Percentiles rank a stretch among this genome's conserved stretches.
phyloP scores from a whole-genome alignment of 306 rosid genomes.

The Quercus agrifolia region DNA sequence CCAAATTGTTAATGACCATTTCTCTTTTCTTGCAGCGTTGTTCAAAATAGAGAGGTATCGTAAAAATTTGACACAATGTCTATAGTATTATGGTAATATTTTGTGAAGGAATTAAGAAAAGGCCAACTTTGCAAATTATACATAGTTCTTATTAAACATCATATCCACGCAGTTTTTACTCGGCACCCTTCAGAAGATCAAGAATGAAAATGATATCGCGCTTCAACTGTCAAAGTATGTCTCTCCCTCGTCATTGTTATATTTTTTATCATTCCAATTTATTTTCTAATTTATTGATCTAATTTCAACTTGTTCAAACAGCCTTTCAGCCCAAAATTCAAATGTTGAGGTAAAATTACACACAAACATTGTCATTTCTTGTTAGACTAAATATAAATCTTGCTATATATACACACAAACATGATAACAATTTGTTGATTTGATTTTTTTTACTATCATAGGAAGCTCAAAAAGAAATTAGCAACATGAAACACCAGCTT shows the following conservation, averaged over 20 bases:
- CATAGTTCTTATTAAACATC: neutral
- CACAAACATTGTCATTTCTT: neutral
- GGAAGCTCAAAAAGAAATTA: constrained; percentile 72
- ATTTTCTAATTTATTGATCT: neutral
- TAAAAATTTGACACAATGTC: neutral
- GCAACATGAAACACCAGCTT: constrained; percentile 61
- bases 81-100: no score
- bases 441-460: neutral
- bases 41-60: constrained; percentile 75
- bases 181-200: constrained; percentile 34
- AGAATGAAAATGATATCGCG: constrained; percentile 44
- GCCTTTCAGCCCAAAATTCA: neutral
- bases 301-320: neutral
- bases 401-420: no score
- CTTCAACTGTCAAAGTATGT: constrained; percentile 40
- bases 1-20: neutral
- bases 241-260: neutral
- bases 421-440: no score
- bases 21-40: constrained; percentile 40
- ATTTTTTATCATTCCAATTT: neutral
- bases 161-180: constrained; percentile 38
- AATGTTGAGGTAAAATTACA: neutral
- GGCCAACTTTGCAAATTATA: neutral
- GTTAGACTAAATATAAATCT: neutral
- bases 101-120: no score